These are phyloP conservation scores for Physcomitrium patens DNA, from an alignment of 225 moss, liverwort and hornwort species.

Conservation along the genomic window DNA sequence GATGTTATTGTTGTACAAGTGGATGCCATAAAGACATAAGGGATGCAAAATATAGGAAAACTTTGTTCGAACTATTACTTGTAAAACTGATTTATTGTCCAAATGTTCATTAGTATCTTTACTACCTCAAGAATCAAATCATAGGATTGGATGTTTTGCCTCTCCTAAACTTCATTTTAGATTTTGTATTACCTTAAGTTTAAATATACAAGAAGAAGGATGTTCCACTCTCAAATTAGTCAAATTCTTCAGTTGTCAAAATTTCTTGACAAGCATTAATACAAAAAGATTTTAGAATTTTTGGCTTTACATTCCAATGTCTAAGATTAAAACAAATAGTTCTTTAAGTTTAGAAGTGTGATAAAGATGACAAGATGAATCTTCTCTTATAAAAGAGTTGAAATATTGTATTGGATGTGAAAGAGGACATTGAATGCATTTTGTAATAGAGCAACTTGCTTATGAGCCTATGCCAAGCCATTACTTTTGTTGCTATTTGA, in stretches of 20 bases:
- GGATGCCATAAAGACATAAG: conserved; percentile 7
- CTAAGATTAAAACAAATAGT: background rate
- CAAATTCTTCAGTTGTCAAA: background rate
- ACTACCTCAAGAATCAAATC: conserved; percentile 47
- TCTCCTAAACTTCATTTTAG: conserved; percentile 9
- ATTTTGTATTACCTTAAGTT: background rate
- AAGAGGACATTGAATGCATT: conserved; percentile 40
- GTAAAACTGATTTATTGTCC: conserved; percentile 35
- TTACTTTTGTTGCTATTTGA: conserved; percentile 59
- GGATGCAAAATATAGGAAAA: conserved; percentile 38
- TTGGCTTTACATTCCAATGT: background rate
- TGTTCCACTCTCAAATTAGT: background rate
- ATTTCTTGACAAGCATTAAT: too few species aligned
- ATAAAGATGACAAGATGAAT: background rate
- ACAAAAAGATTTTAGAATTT: background rate
- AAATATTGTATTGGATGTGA: conserved; percentile 40
- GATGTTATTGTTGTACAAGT: conserved; percentile 17
- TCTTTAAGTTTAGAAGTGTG: background rate
- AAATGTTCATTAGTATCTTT: conserved; percentile 51
- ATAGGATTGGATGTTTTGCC: conserved; percentile 53
- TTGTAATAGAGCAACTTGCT: conserved; percentile 74
- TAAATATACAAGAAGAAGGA: background rate
- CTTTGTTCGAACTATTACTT: conserved; percentile 1
- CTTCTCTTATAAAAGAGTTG: conserved; percentile 60
- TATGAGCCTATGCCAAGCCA: conserved; percentile 67